A percentile compares a stretch with the other conserved stretches of the same genome.
phyloP scores from a whole-genome alignment of 2,329 filamentous ascomycete genomes.

The Alternaria sp. region DNA sequence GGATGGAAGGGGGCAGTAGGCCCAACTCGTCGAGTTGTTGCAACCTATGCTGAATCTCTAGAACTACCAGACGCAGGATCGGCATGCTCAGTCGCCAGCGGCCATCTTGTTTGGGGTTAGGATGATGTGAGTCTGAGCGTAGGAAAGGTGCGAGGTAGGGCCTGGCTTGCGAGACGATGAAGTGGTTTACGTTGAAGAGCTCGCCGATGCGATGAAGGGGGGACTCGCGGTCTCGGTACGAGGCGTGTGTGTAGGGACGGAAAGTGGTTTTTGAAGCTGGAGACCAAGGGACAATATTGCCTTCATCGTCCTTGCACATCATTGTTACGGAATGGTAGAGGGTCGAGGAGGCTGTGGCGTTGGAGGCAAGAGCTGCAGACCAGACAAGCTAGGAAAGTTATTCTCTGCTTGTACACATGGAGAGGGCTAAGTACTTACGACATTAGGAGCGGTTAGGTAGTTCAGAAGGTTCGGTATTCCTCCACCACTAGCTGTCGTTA shows the following conservation, averaged over 20 bases:
- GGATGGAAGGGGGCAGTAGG: constrained; percentile 73
- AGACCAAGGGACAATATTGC: constrained; percentile 78
- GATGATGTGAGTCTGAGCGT: constrained; percentile 80
- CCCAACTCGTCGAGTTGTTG: constrained; percentile 82
- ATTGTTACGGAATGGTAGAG: constrained; percentile 74
- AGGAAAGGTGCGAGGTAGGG: constrained; percentile 90
- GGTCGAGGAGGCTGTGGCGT: constrained; percentile 71
- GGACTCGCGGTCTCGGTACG: constrained; percentile 72
- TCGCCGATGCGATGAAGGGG: constrained; percentile 78
- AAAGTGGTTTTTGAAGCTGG: constrained; percentile 68
- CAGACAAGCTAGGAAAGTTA: constrained; percentile 70
- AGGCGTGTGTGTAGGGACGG: constrained; percentile 71
- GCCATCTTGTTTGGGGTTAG: constrained; percentile 66
- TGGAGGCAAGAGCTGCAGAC: constrained; percentile 80
- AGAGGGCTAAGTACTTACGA: constrained; percentile 66
- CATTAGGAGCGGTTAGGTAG: constrained; percentile 91
- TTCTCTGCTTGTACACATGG: background rate
- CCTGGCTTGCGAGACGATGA: constrained; percentile 90
- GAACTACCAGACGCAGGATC: constrained; percentile 71
- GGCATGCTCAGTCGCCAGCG: constrained; percentile 66
- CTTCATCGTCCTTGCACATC: constrained; percentile 79
- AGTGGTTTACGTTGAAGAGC: constrained; percentile 93
- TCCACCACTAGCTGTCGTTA: constrained; percentile 76
- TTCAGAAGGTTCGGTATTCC: constrained; percentile 88
- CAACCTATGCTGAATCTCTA: constrained; percentile 83